Conservation (phyloP, 1,284 basidiomycete genomes). For the Porodaedalea pini region DNA sequence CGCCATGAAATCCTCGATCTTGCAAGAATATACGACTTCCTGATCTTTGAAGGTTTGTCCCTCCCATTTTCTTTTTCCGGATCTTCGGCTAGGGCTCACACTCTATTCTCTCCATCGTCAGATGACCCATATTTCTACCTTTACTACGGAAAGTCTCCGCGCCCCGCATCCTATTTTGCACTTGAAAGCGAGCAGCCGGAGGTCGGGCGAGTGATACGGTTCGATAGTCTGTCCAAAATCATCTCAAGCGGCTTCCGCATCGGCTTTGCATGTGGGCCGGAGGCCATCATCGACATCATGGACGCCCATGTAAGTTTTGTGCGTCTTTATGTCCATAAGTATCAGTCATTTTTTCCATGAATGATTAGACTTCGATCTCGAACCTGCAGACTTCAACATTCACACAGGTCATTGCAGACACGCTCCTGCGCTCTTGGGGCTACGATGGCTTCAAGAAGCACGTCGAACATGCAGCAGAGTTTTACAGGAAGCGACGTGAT, state of each 20-base stretch:
- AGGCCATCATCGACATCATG: conserved; percentile 68
- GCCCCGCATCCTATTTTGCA: conserved; percentile 73
- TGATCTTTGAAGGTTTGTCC: conserved; percentile 77
- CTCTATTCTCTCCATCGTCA: conserved; percentile 30
- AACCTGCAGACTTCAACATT: conserved; percentile 80
- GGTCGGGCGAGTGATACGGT: conserved; percentile 75
- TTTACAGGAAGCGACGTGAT: conserved; percentile 79
- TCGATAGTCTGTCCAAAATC: conserved; percentile 88
- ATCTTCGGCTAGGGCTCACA: not conserved
- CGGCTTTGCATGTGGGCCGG: conserved; percentile 83
- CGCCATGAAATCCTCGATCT: conserved; percentile 77
- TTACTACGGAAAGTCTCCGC: conserved; percentile 63
- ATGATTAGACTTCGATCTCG: conserved; percentile 54
- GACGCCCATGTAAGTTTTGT: conserved; percentile 57
- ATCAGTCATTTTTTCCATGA: conserved; percentile 13
- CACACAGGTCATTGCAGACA: conserved; percentile 73
- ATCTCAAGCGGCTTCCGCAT: conserved; percentile 78
- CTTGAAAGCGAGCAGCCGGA: conserved; percentile 59
- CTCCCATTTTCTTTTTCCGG: not conserved
- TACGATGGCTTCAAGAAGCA: conserved; percentile 77
- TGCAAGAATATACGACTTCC: conserved; percentile 70
- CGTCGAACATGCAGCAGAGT: conserved; percentile 64
- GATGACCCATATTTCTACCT: conserved; percentile 80
- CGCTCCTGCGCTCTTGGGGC: conserved; percentile 75
- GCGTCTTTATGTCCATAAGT: conserved; percentile 5